Percentiles rank a stretch among this genome's conserved stretches.
phyloP scores from a whole-genome alignment of 1,284 basidiomycete genomes.

The Pseudozyma flocculosa region DNA sequence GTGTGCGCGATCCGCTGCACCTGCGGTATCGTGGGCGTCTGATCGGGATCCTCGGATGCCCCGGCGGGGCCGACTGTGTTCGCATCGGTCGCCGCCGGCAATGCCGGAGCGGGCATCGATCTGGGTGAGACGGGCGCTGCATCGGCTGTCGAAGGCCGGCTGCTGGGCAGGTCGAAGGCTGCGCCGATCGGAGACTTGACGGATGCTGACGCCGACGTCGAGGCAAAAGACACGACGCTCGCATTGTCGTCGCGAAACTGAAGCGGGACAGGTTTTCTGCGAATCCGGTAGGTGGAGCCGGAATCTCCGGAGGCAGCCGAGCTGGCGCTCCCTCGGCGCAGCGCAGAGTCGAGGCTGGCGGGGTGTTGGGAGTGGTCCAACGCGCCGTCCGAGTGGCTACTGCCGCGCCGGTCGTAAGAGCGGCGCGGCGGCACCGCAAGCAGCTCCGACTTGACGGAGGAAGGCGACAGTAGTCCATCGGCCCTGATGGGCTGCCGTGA shows the following conservation, averaged over 20 bases:
- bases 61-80: background rate
- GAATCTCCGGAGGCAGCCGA: slow-evolving; percentile 23
- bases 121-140: background rate
- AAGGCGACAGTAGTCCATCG: background rate
- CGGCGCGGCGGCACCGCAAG: background rate
- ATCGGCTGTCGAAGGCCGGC: background rate
- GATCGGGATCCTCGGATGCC: background rate
- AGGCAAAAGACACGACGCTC: background rate
- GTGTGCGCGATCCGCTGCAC: slow-evolving; percentile 4
- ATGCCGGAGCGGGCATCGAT: background rate
- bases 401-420: background rate
- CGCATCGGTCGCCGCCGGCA: slow-evolving; percentile 3
- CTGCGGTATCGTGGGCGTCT: background rate
- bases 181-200: background rate
- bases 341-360: background rate
- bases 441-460: background rate
- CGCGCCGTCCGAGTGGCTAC: background rate
- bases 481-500: background rate
- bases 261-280: slow-evolving; percentile 28
- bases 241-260: background rate
- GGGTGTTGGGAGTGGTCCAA: background rate
- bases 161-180: background rate
- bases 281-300: slow-evolving; percentile 30
- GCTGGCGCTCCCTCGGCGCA: slow-evolving; percentile 13
- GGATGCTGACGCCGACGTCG: background rate